Evolutionary conservation across 1,139 yeast species (phyloP).

Genomic region (Suhomyces coccinellae): DNA sequence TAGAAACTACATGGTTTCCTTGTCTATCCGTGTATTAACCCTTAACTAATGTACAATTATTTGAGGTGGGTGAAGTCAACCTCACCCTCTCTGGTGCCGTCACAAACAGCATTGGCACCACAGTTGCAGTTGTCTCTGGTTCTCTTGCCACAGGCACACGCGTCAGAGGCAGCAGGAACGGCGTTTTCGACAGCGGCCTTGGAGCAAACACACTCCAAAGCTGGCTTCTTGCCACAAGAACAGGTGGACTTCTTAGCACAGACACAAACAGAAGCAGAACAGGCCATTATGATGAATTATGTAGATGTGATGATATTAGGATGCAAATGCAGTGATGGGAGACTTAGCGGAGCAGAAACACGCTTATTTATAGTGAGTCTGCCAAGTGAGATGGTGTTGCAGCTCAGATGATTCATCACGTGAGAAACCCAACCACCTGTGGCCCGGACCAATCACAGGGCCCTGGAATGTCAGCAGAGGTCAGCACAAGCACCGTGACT

Average conservation of each 20-base stretch:
- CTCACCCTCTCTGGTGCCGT: slow-evolving; percentile 49
- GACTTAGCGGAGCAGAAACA: background rate
- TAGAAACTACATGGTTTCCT: background rate
- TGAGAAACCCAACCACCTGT: background rate
- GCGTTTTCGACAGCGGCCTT: slow-evolving; percentile 45
- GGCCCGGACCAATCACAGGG: slow-evolving; percentile 9
- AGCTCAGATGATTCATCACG: slow-evolving; percentile 6
- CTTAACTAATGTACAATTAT: slow-evolving; percentile 16
- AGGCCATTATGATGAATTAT: slow-evolving; percentile 31
- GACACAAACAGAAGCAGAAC: slow-evolving; percentile 46
- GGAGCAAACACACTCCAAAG: slow-evolving; percentile 46
- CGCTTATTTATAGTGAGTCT: slow-evolving; percentile 5
- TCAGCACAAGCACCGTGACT: background rate
- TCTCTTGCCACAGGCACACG: slow-evolving; percentile 53
- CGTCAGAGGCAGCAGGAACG: slow-evolving; percentile 33
- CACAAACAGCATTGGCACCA: slow-evolving; percentile 41
- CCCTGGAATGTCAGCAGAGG: slow-evolving; percentile 11
- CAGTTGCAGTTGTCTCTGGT: slow-evolving; percentile 43
- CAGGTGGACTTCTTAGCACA: slow-evolving; percentile 53
- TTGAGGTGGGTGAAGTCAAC: slow-evolving; percentile 43
- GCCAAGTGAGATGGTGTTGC: slow-evolving; percentile 5
- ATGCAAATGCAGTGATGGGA: background rate
- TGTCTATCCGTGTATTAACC: background rate
- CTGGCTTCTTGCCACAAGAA: slow-evolving; percentile 51
- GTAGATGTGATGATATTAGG: background rate